A percentile compares a stretch with the other conserved stretches of the same genome.
These are phyloP conservation scores for Wickerhamomyces sp. DNA, from an alignment of 1,139 yeast genomes.

Conservation along the genomic window DNA sequence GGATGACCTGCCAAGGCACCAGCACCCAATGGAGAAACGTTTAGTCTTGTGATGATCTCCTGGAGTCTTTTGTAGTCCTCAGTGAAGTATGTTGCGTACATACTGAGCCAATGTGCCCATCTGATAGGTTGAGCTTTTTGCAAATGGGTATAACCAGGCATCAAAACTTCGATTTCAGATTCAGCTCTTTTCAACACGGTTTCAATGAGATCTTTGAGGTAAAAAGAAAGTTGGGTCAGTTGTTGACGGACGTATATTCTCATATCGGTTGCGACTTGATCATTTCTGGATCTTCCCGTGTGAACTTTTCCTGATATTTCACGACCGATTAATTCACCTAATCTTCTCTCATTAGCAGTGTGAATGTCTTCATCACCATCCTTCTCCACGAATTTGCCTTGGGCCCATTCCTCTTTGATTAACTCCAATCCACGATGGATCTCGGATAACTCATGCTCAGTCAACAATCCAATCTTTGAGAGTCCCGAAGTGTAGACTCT, in stretches of 20 bases:
- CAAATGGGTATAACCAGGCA: conserved; percentile 99
- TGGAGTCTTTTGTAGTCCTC: conserved; percentile 83
- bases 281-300: conserved; percentile 97
- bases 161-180: conserved; percentile 79
- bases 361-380: conserved; percentile 97
- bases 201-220: conserved; percentile 56
- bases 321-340: conserved; percentile 93
- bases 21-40: conserved; percentile 87
- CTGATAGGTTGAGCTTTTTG: conserved; percentile 99
- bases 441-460: conserved; percentile 62
- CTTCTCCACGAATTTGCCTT: conserved; percentile 70
- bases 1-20: conserved; percentile 99
- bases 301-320: conserved; percentile 96
- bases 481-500: conserved; percentile 88
- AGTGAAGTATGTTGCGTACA: conserved; percentile 90
- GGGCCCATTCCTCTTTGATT: conserved; percentile 77
- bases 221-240: conserved; percentile 52
- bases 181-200: conserved; percentile 73
- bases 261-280: conserved; percentile 98
- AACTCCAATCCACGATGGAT: conserved; percentile 76
- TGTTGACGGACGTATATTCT: conserved; percentile 86
- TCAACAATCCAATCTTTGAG: conserved; percentile 68
- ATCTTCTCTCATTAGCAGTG: conserved; percentile 95
- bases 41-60: conserved; percentile 77
- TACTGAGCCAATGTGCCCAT: conserved; percentile 97